A percentile compares a stretch with the other conserved stretches of the same genome.
phyloP scores from a whole-genome alignment of 2,329 filamentous ascomycete genomes.

The Colletotrichum godetiae region DNA sequence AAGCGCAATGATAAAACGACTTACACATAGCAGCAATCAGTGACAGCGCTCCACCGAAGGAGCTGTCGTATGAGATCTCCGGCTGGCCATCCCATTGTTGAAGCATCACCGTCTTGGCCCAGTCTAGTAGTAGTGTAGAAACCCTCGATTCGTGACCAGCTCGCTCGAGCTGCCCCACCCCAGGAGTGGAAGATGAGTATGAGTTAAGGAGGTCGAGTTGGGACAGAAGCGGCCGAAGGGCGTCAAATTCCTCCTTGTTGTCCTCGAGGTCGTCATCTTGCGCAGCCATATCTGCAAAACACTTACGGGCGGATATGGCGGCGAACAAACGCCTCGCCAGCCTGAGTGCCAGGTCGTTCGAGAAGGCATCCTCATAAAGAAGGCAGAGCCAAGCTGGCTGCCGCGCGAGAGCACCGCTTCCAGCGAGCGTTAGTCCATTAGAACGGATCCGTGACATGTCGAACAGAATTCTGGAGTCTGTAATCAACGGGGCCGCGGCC shows the following conservation, averaged over 20 bases:
- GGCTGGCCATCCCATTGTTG: slow-evolving; percentile 84
- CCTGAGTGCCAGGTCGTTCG: slow-evolving; percentile 68
- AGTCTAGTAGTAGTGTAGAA: slow-evolving; percentile 72
- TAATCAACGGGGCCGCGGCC: slow-evolving; percentile 64
- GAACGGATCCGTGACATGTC: slow-evolving; percentile 72
- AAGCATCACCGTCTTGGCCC: slow-evolving; percentile 79
- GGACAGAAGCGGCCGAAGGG: slow-evolving; percentile 60
- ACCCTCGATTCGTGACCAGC: slow-evolving; percentile 67
- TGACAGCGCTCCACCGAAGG: slow-evolving; percentile 81
- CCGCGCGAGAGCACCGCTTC: slow-evolving; percentile 56
- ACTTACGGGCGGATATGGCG: slow-evolving; percentile 64
- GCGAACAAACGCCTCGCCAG: slow-evolving; percentile 69
- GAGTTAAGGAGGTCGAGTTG: slow-evolving; percentile 65
- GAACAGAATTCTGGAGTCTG: slow-evolving; percentile 59
- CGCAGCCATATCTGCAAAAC: slow-evolving; percentile 58
- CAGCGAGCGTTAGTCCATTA: slow-evolving; percentile 61
- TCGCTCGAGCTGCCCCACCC: slow-evolving; percentile 63
- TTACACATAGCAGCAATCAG: slow-evolving; percentile 79
- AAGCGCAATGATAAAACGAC: slow-evolving; percentile 43
- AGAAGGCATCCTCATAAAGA: slow-evolving; percentile 72
- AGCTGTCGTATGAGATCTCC: slow-evolving; percentile 74
- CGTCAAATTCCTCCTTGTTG: slow-evolving; percentile 48
- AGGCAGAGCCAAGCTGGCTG: slow-evolving; percentile 64
- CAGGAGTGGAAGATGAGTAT: slow-evolving; percentile 56
- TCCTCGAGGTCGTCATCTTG: slow-evolving; percentile 49